A percentile compares a stretch with the other conserved stretches of the same genome.
Conservation (phyloP, 345 rosid genomes). For the Xanthoceras sorbifolium region DNA sequence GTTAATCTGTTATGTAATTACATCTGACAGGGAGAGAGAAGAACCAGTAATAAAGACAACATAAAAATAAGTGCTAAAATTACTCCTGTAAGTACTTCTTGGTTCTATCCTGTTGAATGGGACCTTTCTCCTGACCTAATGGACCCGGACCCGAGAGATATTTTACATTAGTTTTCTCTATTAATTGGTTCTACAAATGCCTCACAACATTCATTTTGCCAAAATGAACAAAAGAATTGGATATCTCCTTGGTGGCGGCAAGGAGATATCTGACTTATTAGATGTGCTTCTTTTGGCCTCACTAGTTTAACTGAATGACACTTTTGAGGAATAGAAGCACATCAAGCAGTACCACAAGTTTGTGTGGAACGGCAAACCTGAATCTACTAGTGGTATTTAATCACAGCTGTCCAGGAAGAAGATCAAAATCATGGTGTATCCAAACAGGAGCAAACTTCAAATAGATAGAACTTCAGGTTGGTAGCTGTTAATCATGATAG, state of each 20-base stretch:
- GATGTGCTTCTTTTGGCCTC: slow-evolving; percentile 10
- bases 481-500: slow-evolving; percentile 46
- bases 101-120: neutral
- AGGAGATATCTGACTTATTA: slow-evolving; percentile 11
- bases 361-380: neutral
- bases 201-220: slow-evolving; percentile 18
- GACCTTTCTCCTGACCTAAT: neutral
- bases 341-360: neutral
- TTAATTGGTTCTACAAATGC: neutral
- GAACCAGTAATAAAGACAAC: neutral
- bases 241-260: neutral
- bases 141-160: neutral
- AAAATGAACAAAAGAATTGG: slow-evolving; percentile 19
- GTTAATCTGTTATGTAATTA: neutral
- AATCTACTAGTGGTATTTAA: neutral
- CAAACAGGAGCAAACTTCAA: slow-evolving; percentile 10
- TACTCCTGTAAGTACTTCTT: neutral
- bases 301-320: slow-evolving; percentile 1
- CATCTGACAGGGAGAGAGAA: neutral
- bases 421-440: slow-evolving; percentile 17
- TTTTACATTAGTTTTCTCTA: neutral
- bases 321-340: neutral
- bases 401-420: neutral
- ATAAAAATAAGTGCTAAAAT: neutral
- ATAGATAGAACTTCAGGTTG: neutral